phyloP scores from a whole-genome alignment of 345 rosid genomes.

The Anastatica hierochuntica region DNA sequence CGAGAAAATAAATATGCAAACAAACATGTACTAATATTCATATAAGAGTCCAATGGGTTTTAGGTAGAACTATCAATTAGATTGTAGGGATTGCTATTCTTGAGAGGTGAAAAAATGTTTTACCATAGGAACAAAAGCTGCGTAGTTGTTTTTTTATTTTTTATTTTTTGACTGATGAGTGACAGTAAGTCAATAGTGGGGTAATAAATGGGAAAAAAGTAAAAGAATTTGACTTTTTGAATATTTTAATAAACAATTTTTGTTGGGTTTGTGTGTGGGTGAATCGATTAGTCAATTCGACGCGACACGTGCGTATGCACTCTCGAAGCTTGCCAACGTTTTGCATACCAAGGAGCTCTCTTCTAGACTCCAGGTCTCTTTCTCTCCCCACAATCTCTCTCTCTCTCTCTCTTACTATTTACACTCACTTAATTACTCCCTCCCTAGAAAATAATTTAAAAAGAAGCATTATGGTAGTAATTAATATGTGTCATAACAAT shows the following conservation, averaged over 20 bases:
- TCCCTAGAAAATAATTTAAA: neutral
- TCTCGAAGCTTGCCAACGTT: conserved; percentile 97
- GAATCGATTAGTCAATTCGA: conserved; percentile 50
- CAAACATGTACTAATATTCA: neutral
- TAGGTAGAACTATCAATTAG: conserved; percentile 2
- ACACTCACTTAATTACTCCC: conserved; percentile 1
- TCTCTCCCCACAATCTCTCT: conserved; percentile 10
- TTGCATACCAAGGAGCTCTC: conserved; percentile 94
- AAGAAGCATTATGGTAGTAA: conserved; percentile 4
- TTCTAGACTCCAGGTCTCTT: conserved; percentile 54
- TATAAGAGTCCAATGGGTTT: neutral
- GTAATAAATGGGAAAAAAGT: conserved; percentile 11
- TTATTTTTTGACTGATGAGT: conserved; percentile 15
- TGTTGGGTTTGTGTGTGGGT: conserved; percentile 14
- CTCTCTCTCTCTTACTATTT: neutral
- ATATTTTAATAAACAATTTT: neutral
- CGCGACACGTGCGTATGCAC: conserved; percentile 96
- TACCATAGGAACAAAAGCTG: conserved; percentile 11
- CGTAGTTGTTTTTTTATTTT: neutral
- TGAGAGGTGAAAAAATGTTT: conserved; percentile 3
- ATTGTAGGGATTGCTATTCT: conserved; percentile 7
- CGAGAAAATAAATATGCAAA: neutral
- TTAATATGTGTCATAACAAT: conserved; percentile 12
- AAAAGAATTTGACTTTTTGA: conserved; percentile 10
- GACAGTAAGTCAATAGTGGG: conserved; percentile 13